phyloP scores from a whole-genome alignment of 2,329 filamentous ascomycete genomes.

The Beauveria pseudobassiana region DNA sequence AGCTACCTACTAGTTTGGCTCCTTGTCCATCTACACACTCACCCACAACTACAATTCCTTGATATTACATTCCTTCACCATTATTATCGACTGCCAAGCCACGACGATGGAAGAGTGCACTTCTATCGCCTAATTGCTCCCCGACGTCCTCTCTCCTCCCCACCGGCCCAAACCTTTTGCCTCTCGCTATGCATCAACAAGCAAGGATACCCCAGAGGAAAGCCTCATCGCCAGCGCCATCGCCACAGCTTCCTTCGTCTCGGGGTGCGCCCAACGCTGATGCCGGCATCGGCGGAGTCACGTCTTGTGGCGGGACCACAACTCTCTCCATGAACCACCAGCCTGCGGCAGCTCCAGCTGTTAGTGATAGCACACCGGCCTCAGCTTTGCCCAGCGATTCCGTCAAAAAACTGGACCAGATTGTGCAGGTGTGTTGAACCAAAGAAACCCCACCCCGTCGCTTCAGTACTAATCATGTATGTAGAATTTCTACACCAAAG shows the following conservation, averaged over 20 bases:
- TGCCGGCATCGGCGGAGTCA: conserved; percentile 22
- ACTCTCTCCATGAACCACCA: conserved; percentile 36
- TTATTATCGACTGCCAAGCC: background rate
- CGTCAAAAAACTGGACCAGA: conserved; percentile 79
- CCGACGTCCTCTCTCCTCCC: background rate
- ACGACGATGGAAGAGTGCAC: conserved; percentile 9
- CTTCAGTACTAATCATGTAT: background rate
- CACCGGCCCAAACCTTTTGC: background rate
- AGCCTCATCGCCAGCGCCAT: conserved; percentile 60
- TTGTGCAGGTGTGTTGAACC: conserved; percentile 62
- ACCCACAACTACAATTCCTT: background rate
- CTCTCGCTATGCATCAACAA: conserved; percentile 73
- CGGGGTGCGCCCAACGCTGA: conserved; percentile 7
- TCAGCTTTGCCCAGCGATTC: conserved; percentile 55
- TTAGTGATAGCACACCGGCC: conserved; percentile 35
- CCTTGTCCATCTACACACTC: background rate
- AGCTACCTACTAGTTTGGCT: background rate
- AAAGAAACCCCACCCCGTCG: background rate
- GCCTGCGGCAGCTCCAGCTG: conserved; percentile 35
- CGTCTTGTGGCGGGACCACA: conserved; percentile 38
- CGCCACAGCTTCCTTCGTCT: conserved; percentile 63
- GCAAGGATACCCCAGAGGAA: conserved; percentile 66
- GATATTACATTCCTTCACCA: background rate
- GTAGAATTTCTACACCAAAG: conserved; percentile 88
- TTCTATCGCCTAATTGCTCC: background rate